Percentiles rank a stretch among this genome's conserved stretches.
Conservation (phyloP, 441 rosid species). For the Populus hybrid region DNA sequence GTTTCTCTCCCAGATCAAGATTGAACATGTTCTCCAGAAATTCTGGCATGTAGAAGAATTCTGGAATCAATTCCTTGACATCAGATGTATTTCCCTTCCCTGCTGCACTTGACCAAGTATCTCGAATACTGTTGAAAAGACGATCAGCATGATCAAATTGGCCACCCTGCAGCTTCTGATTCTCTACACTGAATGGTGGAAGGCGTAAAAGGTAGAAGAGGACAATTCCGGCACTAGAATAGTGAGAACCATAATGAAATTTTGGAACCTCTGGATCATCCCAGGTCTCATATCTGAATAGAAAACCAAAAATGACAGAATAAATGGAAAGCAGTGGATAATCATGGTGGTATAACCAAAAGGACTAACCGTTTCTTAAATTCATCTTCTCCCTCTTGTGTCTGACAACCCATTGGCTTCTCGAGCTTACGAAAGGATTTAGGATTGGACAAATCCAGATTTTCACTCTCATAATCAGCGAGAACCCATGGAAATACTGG, state of each 20-base stretch:
- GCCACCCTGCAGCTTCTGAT: slow-evolving; percentile 99
- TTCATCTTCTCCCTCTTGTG: slow-evolving; percentile 96
- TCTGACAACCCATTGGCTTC: slow-evolving; percentile 99
- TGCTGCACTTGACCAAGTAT: slow-evolving; percentile 99
- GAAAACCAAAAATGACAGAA: slow-evolving; percentile 14
- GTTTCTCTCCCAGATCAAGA: slow-evolving; percentile 97
- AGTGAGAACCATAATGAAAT: slow-evolving; percentile 99
- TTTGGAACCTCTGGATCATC: slow-evolving; percentile 99
- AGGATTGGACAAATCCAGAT: slow-evolving; percentile 82
- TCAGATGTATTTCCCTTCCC: slow-evolving; percentile 99
- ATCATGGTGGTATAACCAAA: background rate
- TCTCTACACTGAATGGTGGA: slow-evolving; percentile 97
- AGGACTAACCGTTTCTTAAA: slow-evolving; percentile 82
- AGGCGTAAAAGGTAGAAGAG: slow-evolving; percentile 98
- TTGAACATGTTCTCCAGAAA: slow-evolving; percentile 84
- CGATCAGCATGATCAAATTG: slow-evolving; percentile 99
- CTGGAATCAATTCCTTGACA: slow-evolving; percentile 99
- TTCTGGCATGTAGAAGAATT: slow-evolving; percentile 99
- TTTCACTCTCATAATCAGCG: slow-evolving; percentile 94
- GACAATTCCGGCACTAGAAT: slow-evolving; percentile 99
- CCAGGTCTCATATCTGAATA: slow-evolving; percentile 95
- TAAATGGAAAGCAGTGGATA: background rate
- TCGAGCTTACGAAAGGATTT: slow-evolving; percentile 91
- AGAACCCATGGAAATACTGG: slow-evolving; percentile 99
- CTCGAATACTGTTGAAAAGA: slow-evolving; percentile 89